Base-by-base conservation (phyloP, 495 filamentous ascomycete genomes). In the Filosporella fistucella region DNA sequence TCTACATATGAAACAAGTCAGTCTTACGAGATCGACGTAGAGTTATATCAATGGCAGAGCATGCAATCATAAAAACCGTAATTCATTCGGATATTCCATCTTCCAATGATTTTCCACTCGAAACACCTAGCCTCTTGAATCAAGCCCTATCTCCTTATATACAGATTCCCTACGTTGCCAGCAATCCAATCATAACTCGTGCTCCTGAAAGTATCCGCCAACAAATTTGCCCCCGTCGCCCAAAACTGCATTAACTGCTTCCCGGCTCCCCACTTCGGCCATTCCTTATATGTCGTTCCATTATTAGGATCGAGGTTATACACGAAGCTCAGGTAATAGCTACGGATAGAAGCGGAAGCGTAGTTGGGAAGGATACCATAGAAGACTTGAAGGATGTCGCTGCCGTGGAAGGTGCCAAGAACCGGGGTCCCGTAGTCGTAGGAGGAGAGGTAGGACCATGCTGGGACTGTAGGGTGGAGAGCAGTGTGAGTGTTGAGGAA, bases 381-480 rank as follows among this genome's bases (percentile, higher is more conserved):
- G 24, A 53, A 57, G 12, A 53, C 45, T 25, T 49, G 43, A 7
- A 59, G 36, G 24, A 59, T 16, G 50, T 89, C 86, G 12, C 68
- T 74, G 17, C 68, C 82, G 63, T 89, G 86, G 66, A 85, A 86
- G 0, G 85, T 89, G 10, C 86, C 86, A 0, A 89, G 56, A 36
- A 88, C 68, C 0, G 85, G 81, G 0, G 80, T 82, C 14, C 81
- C 82, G 49, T 77, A 77, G 66, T 82, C 63, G 63, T 87, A 89
- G 6, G 78, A 76, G 1, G 77, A 58, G 0, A 88, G 71, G 62
- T 90, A 90, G 1, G 83, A 87, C 84, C 85, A 90, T 12, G 65
- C 64, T 0, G 76, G 76, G 5, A 56, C 42, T 13, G 42, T 24
- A 11, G 47, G 48, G 39, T 42, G 25, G 22, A 40, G 36, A 2